Evolutionary conservation across 2,329 filamentous ascomycete genomes (phyloP).

Genomic region (Alternaria longipes): DNA sequence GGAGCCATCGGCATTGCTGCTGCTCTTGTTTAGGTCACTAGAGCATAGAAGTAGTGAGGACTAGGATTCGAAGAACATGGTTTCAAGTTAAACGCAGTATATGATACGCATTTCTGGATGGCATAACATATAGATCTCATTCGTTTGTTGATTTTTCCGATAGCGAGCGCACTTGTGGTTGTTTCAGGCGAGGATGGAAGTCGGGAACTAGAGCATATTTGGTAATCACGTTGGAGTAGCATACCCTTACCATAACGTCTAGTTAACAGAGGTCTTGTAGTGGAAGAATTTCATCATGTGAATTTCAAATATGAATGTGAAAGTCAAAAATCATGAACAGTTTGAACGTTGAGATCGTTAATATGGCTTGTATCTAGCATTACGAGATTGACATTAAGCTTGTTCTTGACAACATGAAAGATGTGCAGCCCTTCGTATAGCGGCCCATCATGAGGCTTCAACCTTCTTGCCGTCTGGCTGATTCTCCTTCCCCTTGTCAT

Average conservation of each 20-base stretch:
- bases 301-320: background rate
- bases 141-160: background rate
- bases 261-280: background rate
- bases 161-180: background rate
- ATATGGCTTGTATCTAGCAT: background rate
- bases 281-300: too few relatives aligned
- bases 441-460: background rate
- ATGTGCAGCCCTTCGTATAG: background rate
- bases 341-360: background rate
- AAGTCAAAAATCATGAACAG: background rate
- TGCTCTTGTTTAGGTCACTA: conserved; percentile 1
- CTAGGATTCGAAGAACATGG: background rate
- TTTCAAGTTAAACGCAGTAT: background rate
- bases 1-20: conserved; percentile 8
- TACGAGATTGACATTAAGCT: background rate
- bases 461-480: conserved; percentile 3
- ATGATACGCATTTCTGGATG: background rate
- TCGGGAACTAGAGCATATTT: background rate
- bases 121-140: background rate
- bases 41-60: background rate
- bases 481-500: conserved; percentile 25
- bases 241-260: background rate
- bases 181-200: fast-evolving
- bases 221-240: background rate
- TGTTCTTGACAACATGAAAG: background rate